Base-by-base conservation (phyloP, 352 stramenopile species). In the Phytophthora brassicae region DNA sequence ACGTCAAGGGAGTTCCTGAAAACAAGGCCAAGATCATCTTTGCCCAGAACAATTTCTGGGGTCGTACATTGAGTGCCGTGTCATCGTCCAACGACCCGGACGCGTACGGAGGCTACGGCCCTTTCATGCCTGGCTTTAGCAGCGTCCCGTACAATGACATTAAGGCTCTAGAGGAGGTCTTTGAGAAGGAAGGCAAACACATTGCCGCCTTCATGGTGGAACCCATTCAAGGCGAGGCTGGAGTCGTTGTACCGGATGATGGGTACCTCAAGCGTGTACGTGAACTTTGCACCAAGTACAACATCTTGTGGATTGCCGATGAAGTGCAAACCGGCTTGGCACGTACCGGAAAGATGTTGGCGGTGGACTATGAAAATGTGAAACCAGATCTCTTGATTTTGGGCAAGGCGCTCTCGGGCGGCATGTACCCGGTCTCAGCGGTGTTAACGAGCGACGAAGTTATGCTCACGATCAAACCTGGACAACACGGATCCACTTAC, bases 181-280 rank as follows among this genome's bases (percentile, higher is more conserved):
- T 98, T 35, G 74, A 95, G 51, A 73, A 72, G 36, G 80, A 98
- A 43, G 79, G 70, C 42, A 90, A 77, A 54, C 63, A 97, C 68
- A 98, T 98, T 72, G 96, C 96, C 13, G 97, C 96, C 9, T 99
- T 99, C 67, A 99, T 99, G 97, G 94, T 99, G 6, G 97, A 99
- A 73, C 97, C 97, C 3, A 99, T 99, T 70, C 97, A 99, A 59
- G 97, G 97, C n/a, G 97, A 99, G 72, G 97, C 97, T 49, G 97
- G 97, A 43, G 97, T 99, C 26, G 94, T 99, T 11, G 97, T 99
- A 17, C 97, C 97, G 1, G 64, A 94, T 52, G 96, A 99, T 65
- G 96, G 95, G 16, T 99, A 99, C 81, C 86, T 99, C 65, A 82
- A 82, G 48, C 76, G 80, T 26, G 84, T 96, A 45, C 85, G 86